Evolutionary conservation across 148 eudicot genomes (phyloP), one percentile per base, ranked within the genome.

Genomic region (Amaranthus palmeri): DNA sequence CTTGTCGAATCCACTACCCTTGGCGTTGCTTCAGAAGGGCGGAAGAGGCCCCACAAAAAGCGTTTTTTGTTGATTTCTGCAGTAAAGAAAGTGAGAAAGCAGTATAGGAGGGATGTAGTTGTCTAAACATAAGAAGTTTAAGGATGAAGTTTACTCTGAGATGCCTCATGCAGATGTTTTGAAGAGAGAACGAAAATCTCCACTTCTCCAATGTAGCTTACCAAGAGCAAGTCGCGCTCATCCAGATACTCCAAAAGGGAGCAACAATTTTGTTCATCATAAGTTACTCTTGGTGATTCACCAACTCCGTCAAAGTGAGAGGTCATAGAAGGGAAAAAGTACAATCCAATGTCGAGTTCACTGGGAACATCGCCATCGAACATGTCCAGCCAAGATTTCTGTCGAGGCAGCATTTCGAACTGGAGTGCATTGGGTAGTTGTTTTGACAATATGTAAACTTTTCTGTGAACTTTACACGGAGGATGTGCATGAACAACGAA

Each of bases 111-210:
- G 10, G 3, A 54, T 42, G 7, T 4, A 10, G 0, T 77, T 42
- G 9, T 25, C 36, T 25, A 42, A 52, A 43, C 42, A 1, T 11
- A 7, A 4, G 10, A 25, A 40, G 54, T 5, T 1, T 54, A 8
- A 46, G n/a, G 54, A 18, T 48, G 40, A 46, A 71, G 60, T 87
- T 79, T 77, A 93, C 98, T 76, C 68, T 85, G 85, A 48, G 81
- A 81, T 40, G 73, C 47, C 70, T 65, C 65, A 12, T 71, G 72
- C 69, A 93, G 81, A 55, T 74, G 78, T 67, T 63, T 81, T 14
- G 98, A 93, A 51, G 96, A 60, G 51, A 87, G 81, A 18, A 93
- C 73, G 48, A 87, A 69, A 65, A 93, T 67, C 70, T 87, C 92
- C 6, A 81, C 80, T 44, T 78, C 87, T 44, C 68, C 44, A 2